These are phyloP conservation scores for Westerdykella aurantiaca DNA, from an alignment of 2,329 filamentous ascomycete species.

Conservation along the genomic window DNA sequence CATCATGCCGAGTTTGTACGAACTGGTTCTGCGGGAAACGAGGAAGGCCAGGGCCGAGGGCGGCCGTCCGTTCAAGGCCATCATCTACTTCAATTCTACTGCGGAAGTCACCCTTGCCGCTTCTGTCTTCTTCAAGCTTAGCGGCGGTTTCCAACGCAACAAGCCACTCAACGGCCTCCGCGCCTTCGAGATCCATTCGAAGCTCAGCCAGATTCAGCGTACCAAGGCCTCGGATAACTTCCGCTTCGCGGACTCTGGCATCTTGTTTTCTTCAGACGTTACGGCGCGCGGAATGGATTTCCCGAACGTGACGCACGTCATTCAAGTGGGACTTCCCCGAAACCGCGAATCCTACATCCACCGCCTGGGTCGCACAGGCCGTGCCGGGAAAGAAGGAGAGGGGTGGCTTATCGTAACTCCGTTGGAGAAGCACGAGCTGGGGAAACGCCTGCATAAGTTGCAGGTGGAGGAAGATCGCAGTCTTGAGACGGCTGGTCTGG, in stretches of 20 bases:
- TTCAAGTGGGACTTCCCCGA: slow-evolving; percentile 45
- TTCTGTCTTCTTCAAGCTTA: slow-evolving; percentile 52
- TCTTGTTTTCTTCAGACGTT: slow-evolving; percentile 48
- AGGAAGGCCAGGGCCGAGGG: slow-evolving; percentile 39
- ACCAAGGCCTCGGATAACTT: slow-evolving; percentile 68
- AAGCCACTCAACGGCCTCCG: slow-evolving; percentile 29
- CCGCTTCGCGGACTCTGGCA: slow-evolving; percentile 55
- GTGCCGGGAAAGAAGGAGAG: slow-evolving; percentile 67
- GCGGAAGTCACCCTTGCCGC: slow-evolving; percentile 62
- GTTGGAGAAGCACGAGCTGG: slow-evolving; percentile 47
- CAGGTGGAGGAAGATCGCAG: slow-evolving; percentile 54
- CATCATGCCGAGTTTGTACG: slow-evolving; percentile 67
- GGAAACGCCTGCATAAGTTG: slow-evolving; percentile 51
- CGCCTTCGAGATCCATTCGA: slow-evolving; percentile 68
- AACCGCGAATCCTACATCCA: slow-evolving; percentile 48
- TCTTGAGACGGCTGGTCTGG: slow-evolving; percentile 47
- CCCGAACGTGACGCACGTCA: slow-evolving; percentile 48
- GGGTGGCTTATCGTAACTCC: slow-evolving; percentile 62
- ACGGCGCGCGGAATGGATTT: slow-evolving; percentile 51
- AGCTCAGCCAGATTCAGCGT: slow-evolving; percentile 63
- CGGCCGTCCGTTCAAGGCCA: slow-evolving; percentile 78
- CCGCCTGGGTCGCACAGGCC: slow-evolving; percentile 49
- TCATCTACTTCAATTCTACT: slow-evolving; percentile 83
- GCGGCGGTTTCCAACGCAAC: slow-evolving; percentile 31
- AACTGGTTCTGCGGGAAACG: slow-evolving; percentile 63